Base-by-base conservation (phyloP, 495 filamentous ascomycete species). In the Pyrenula aspistea region DNA sequence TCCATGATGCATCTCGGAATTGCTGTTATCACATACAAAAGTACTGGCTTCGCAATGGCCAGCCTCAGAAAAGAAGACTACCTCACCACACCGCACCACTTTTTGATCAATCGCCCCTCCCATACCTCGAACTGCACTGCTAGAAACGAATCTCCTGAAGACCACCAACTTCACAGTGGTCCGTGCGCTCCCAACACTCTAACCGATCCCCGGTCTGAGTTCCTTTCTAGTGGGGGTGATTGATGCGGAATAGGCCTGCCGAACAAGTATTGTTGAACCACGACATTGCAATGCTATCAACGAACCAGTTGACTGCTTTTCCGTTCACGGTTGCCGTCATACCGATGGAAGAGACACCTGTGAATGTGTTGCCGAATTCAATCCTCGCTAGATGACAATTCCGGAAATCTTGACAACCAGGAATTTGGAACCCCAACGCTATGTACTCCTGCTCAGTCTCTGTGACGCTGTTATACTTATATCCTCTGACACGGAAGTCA, bases 241-340 rank as follows among this genome's bases (percentile, higher is more conserved):
- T 4, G 15, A 42, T 4, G 8, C 31, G 31, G 31, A 42, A 42
- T 15, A 42, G 50, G 22, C 50, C 50, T 10, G 73, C 72, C 21
- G 59, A 61, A 59, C 74, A 77, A 22, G 61, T 74, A 42, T 73
- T 71, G 60, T 77, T 72, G 10, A 56, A 67, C 74, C 74, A 77
- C 10, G 56, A 69, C 24, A 76, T 50, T 2, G 50, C 48, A 25
- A 77, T 48, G 51, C 68, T 62, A 58, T 77, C 74, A 64, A 74
- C 61, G 61, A 73, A 74, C 55, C 64, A 76, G 23, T 68, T 62
- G 55, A 64, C 60, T 48, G 55, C 51, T 2, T 55, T 60, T 22
- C 50, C 49, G 48, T 58, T 57, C 22, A 70, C 65, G n/a, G 63
- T 67, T 3, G 73, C 73, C 52, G 68, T 60, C 52, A 77, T 67